A percentile compares a stretch with the other conserved stretches of the same genome.
Conservation (phyloP, 441 rosid species). For the Bruguiera hainesii region DNA sequence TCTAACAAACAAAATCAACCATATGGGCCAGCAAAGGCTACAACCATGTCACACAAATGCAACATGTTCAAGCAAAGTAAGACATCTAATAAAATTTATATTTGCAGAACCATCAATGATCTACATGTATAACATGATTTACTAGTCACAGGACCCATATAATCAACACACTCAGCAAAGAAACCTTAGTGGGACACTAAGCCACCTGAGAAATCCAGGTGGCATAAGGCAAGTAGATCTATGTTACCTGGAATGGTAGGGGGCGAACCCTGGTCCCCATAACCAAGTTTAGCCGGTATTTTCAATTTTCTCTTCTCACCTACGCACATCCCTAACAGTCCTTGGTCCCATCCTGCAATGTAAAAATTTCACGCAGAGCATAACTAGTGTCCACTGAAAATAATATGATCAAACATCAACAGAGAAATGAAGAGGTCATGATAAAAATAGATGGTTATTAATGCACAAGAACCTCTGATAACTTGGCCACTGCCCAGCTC, state of each 20-base stretch:
- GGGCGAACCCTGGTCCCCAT: constrained; percentile 81
- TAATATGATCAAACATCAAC: background rate
- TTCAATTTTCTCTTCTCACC: constrained; percentile 93
- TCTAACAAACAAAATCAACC: no score
- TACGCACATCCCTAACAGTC: constrained; percentile 72
- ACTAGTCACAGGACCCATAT: background rate
- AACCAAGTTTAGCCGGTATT: constrained; percentile 88
- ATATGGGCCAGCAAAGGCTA: background rate
- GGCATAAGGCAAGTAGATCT: constrained; percentile 1
- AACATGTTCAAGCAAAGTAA: background rate
- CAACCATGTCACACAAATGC: background rate
- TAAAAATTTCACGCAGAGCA: background rate
- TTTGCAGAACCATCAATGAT: background rate
- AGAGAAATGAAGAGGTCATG: background rate
- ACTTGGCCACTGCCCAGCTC: constrained; percentile 92
- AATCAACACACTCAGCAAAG: background rate
- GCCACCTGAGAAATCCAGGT: background rate
- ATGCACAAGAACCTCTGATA: constrained; percentile 57
- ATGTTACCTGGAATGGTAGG: constrained; percentile 81
- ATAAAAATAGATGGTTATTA: background rate
- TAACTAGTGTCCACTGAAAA: background rate
- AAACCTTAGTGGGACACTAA: background rate
- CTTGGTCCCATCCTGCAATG: constrained; percentile 93
- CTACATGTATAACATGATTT: background rate
- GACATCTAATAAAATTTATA: background rate